Base-by-base conservation (phyloP, 371 early-diverging fungal species). In the Mortierella sp. region DNA sequence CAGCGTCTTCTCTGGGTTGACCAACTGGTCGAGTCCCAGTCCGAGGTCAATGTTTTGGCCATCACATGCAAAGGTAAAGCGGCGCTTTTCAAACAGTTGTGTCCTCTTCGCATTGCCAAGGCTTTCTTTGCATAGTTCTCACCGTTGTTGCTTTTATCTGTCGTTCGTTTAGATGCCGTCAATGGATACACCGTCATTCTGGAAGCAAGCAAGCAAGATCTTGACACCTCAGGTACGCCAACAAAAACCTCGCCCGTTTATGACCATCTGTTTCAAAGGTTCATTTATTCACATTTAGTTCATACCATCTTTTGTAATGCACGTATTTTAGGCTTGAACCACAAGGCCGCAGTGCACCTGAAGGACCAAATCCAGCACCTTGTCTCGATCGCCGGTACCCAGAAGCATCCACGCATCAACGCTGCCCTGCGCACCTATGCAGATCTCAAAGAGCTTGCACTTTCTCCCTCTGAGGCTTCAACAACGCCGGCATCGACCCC, bases 1-100 rank as follows among this genome's bases (percentile, higher is more conserved):
- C 79, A 85, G 70, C 79, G 86, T 27, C 80, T 78, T 27, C 41
- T 54, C 6, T 85, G 86, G 86, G 56, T 79, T 0, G 80, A 82
- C 43, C 82, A 76, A 38, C n/a, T 79, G 5, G 43, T 32, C 32
- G 79, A 85, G 18, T 76, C 86, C 18, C 70, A 76, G 65, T 76
- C 82, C 11, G 86, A 82, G 27, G 71, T 79, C 24, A 73, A 77
- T 8, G 43, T 75, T 0, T 71, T 85, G 49, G 60, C 12, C 35
- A 73, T 70, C 14, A 56, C 75, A 11, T 81, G 82, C 46, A 65
- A 79, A 72, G 77, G 86, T 85, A 85, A 38, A 68, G 6, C 8
- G 16, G 35, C 29, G 3, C 2, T 63, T 29, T 35, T 7, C 18
- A 18, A 32, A 12, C 46, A 1, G 29, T 29, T 56, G 35, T 51